Percentiles rank a stretch among this genome's conserved stretches.
Evolutionary conservation across 805 yeast species (phyloP).

Genomic region (Debaryomyces prosopidis): DNA sequence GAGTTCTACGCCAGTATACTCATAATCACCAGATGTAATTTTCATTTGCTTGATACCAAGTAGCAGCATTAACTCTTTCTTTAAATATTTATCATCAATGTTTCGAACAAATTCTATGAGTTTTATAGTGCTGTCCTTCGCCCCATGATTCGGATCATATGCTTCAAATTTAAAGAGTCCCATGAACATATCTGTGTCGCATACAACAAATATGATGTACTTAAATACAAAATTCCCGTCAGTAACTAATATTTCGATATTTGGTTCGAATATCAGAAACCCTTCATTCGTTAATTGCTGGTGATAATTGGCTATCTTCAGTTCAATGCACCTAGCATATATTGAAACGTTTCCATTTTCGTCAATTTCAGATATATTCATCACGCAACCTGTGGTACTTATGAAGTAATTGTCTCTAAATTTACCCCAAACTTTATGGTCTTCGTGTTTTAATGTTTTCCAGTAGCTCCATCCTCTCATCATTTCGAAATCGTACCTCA

Average conservation of each 20-base stretch:
- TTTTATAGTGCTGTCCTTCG: background rate
- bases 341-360: background rate
- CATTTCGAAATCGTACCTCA: background rate
- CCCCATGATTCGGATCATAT: background rate
- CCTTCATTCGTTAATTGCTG: background rate
- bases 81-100: background rate
- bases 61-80: background rate
- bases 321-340: background rate
- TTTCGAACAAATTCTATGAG: background rate
- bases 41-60: conserved; percentile 2
- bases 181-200: background rate
- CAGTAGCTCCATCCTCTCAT: background rate
- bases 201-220: background rate
- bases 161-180: conserved; percentile 2
- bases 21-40: background rate
- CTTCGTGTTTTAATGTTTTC: background rate
- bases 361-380: background rate
- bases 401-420: background rate
- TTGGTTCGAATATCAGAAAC: background rate
- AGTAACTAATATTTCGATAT: background rate
- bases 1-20: conserved; percentile 1
- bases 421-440: background rate
- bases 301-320: background rate
- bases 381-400: background rate
- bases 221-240: background rate